Evolutionary conservation across 2,329 filamentous ascomycete species (phyloP).

Genomic region (Apiospora phragmitis): DNA sequence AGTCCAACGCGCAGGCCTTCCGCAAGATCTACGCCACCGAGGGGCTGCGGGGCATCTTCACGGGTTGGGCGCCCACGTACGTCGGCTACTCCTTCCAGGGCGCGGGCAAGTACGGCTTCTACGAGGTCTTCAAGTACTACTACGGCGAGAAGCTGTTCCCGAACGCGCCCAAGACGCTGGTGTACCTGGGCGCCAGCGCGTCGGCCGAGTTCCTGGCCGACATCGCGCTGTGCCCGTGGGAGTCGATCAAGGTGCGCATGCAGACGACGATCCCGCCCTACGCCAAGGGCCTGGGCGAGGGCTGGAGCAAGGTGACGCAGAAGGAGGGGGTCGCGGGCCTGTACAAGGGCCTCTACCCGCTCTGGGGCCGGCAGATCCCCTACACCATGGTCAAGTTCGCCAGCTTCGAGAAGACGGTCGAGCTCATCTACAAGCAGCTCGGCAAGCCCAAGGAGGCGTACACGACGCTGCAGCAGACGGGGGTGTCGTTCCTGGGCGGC

Average conservation of each 20-base stretch:
- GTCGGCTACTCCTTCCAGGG: constrained; percentile 81
- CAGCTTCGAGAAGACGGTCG: constrained; percentile 17
- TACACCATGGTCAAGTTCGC: constrained; percentile 61
- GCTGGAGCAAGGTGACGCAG: constrained; percentile 64
- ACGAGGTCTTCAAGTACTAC: constrained; percentile 86
- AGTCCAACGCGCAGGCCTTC: constrained; percentile 79
- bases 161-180: constrained; percentile 70
- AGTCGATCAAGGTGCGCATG: constrained; percentile 84
- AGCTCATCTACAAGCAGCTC: constrained; percentile 38
- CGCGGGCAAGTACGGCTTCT: constrained; percentile 84
- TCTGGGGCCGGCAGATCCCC: constrained; percentile 87
- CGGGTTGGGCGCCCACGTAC: constrained; percentile 81
- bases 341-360: constrained; percentile 83
- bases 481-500: constrained; percentile 65
- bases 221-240: constrained; percentile 76
- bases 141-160: constrained; percentile 76
- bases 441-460: constrained; percentile 69
- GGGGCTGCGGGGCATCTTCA: constrained; percentile 78
- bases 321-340: constrained; percentile 72
- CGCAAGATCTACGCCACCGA: constrained; percentile 70
- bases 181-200: constrained; percentile 73
- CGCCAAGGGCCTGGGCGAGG: constrained; percentile 68
- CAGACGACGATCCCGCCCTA: constrained; percentile 80
- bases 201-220: constrained; percentile 75
- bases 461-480: constrained; percentile 17